Evolutionary conservation across 768 basidiomycete genomes (phyloP).

Genomic region (Trichaptum fuscoviolaceum): DNA sequence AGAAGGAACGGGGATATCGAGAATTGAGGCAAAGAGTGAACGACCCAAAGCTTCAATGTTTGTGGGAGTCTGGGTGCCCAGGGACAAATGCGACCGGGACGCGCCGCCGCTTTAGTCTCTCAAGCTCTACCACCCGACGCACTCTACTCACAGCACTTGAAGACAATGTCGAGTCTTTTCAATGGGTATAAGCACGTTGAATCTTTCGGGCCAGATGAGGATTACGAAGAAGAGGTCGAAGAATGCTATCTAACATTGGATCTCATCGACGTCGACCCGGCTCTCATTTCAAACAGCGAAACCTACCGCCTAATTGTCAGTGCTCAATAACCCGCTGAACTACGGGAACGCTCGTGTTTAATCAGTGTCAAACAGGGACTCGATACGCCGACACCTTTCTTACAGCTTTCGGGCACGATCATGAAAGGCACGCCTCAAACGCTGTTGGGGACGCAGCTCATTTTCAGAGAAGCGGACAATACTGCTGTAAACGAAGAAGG

Average conservation of each 20-base stretch:
- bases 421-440: slow-evolving; percentile 64
- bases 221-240: slow-evolving; percentile 56
- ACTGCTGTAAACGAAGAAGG: not conserved
- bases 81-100: too few relatives aligned
- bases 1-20: too few relatives aligned
- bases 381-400: slow-evolving; percentile 70
- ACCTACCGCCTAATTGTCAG: slow-evolving; percentile 68
- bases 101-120: too few relatives aligned
- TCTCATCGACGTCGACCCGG: slow-evolving; percentile 64
- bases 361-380: slow-evolving; percentile 40
- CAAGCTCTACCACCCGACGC: too few relatives aligned
- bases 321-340: not conserved
- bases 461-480: slow-evolving; percentile 65
- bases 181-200: slow-evolving; percentile 67
- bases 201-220: slow-evolving; percentile 55
- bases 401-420: slow-evolving; percentile 73
- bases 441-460: slow-evolving; percentile 68
- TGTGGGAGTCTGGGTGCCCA: too few relatives aligned
- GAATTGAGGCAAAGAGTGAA: too few relatives aligned
- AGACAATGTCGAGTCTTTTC: slow-evolving; percentile 25
- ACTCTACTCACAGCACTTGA: not conserved
- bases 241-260: slow-evolving; percentile 70
- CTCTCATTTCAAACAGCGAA: slow-evolving; percentile 65
- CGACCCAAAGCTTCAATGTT: too few relatives aligned
- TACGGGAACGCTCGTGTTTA: slow-evolving; percentile 1